phyloP scores from a whole-genome alignment of 176 grass and related monocot species.

The Puccinellia tenuiflora region DNA sequence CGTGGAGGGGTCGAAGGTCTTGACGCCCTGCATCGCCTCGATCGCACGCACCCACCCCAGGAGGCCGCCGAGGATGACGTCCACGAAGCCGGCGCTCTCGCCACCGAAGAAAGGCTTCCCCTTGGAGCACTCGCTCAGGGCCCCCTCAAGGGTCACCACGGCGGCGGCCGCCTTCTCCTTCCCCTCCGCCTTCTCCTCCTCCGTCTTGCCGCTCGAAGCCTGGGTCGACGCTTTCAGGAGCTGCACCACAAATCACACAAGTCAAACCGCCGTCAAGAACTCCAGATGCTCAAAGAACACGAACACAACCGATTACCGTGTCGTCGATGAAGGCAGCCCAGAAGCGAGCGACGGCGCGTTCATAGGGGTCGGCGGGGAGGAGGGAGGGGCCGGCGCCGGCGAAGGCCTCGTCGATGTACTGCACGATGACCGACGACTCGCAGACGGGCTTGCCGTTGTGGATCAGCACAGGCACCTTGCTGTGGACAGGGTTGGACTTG shows the following conservation, averaged over 20 bases:
- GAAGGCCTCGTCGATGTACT: conserved; percentile 1
- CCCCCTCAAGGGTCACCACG: neutral
- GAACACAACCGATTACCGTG: neutral
- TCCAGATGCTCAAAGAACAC: neutral
- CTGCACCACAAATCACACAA: neutral
- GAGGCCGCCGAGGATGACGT: neutral
- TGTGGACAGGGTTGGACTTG: conserved; percentile 46
- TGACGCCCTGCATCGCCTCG: neutral
- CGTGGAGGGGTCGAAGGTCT: neutral
- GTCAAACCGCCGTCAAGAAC: neutral
- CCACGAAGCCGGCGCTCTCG: neutral
- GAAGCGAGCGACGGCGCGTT: neutral
- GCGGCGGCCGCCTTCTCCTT: neutral
- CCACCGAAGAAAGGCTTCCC: neutral
- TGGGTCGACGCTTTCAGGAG: neutral
- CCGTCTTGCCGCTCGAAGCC: neutral
- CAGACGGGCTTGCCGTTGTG: neutral
- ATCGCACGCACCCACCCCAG: neutral
- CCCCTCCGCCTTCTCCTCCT: neutral
- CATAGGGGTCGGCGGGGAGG: neutral
- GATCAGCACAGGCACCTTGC: conserved; percentile 35
- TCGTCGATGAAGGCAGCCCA: neutral
- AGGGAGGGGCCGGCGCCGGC: neutral
- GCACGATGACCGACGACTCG: neutral
- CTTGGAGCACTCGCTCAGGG: neutral